Evolutionary conservation across 768 basidiomycete species (phyloP).

Genomic region (Amanita jacksonii): DNA sequence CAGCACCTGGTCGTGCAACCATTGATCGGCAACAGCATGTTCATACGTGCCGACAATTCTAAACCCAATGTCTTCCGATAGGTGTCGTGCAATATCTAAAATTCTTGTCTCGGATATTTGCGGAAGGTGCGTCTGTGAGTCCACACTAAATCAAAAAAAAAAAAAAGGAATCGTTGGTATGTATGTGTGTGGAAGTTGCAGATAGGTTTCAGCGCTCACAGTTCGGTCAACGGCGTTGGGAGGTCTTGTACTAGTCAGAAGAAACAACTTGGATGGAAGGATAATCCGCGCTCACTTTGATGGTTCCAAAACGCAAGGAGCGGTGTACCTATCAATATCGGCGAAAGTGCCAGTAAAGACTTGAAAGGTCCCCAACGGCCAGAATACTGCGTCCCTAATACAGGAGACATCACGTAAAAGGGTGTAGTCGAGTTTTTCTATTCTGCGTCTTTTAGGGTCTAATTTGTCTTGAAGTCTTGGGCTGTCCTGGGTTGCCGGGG

Average conservation of each 20-base stretch:
- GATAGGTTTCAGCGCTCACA: too few species aligned
- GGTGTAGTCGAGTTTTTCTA: too few species aligned
- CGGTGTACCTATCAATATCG: constrained; percentile 42
- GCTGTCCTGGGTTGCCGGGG: too few species aligned
- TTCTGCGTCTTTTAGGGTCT: too few species aligned
- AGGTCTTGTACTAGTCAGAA: constrained; percentile 39
- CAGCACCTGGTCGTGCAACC: constrained; percentile 65
- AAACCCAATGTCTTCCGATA: constrained; percentile 85
- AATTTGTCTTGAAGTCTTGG: too few species aligned
- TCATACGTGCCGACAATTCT: constrained; percentile 87
- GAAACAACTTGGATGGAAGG: too few species aligned
- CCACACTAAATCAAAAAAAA: constrained; percentile 18
- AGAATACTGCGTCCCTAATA: background rate
- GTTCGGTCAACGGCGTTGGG: constrained; percentile 42
- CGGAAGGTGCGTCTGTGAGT: constrained; percentile 49
- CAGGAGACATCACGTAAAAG: too few species aligned
- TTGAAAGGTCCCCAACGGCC: constrained; percentile 48
- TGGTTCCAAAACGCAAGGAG: constrained; percentile 39
- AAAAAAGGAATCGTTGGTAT: background rate
- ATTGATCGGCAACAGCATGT: constrained; percentile 76
- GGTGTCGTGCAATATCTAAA: constrained; percentile 48
- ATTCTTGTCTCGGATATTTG: constrained; percentile 68
- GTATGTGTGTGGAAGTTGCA: too few species aligned
- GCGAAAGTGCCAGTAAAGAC: constrained; percentile 45
- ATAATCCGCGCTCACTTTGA: constrained; percentile 39